These are phyloP conservation scores for Schwanniomyces yamadae DNA, from an alignment of 805 yeast species.

Conservation along the genomic window DNA sequence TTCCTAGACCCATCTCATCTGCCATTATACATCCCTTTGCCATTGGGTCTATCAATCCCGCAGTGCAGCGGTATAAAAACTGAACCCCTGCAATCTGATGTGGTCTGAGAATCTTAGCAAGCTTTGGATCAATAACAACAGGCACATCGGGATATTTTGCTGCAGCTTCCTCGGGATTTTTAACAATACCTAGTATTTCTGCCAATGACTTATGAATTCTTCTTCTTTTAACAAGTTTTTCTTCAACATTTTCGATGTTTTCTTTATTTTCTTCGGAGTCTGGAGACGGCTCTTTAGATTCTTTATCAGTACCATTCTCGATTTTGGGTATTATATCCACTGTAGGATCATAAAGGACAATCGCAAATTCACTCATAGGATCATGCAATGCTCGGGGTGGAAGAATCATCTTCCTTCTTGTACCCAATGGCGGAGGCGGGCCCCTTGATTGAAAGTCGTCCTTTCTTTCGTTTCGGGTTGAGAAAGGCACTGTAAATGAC, in stretches of 20 bases:
- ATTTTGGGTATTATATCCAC: slow-evolving; percentile 55
- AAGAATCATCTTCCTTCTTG: slow-evolving; percentile 61
- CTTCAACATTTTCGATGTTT: slow-evolving; percentile 10
- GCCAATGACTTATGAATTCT: slow-evolving; percentile 65
- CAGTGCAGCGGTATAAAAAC: slow-evolving; percentile 84
- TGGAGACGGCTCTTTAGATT: slow-evolving; percentile 13
- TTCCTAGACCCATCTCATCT: slow-evolving; percentile 95
- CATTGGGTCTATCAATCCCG: slow-evolving; percentile 77
- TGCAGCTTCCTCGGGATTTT: slow-evolving; percentile 46
- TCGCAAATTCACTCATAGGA: slow-evolving; percentile 89
- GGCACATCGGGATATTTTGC: slow-evolving; percentile 80
- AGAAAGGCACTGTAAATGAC: slow-evolving; percentile 63
- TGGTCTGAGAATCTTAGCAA: slow-evolving; percentile 84
- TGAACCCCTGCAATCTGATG: slow-evolving; percentile 96
- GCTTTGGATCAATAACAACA: slow-evolving; percentile 88
- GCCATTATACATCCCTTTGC: slow-evolving; percentile 98
- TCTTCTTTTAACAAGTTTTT: slow-evolving; percentile 31
- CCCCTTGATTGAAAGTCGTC: slow-evolving; percentile 29
- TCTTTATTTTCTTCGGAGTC: slow-evolving; percentile 12
- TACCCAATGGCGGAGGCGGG: slow-evolving; percentile 85
- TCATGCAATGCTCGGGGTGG: slow-evolving; percentile 95
- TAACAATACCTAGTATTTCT: slow-evolving; percentile 74
- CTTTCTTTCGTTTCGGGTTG: slow-evolving; percentile 31
- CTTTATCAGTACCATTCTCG: slow-evolving; percentile 18
- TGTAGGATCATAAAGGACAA: slow-evolving; percentile 93